phyloP scores from a whole-genome alignment of 805 yeast species.

The Zygosaccharomyces gambellarensis region DNA sequence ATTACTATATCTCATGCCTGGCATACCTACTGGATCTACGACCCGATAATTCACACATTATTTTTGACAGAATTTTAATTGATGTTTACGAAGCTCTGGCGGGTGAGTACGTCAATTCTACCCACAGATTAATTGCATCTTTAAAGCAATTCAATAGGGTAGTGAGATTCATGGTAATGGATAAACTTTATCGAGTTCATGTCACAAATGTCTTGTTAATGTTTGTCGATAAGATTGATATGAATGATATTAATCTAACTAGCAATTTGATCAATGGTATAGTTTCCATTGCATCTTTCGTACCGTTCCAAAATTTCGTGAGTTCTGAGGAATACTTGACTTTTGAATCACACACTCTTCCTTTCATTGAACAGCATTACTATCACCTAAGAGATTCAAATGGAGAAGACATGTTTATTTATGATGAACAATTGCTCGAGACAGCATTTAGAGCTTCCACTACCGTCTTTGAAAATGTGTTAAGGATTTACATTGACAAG shows the following conservation, averaged over 20 bases:
- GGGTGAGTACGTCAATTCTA: conserved; percentile 59
- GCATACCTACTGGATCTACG: conserved; percentile 60
- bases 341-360: conserved; percentile 40
- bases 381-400: conserved; percentile 40
- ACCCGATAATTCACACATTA: conserved; percentile 40
- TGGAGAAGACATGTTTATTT: conserved; percentile 31
- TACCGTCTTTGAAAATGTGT: conserved; percentile 57
- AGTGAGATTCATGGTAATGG: conserved; percentile 59
- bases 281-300: conserved; percentile 62
- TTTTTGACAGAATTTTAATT: conserved; percentile 50
- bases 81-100: conserved; percentile 76
- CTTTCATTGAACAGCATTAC: conserved; percentile 63
- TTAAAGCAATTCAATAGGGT: conserved; percentile 61
- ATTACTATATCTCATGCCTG: conserved; percentile 54
- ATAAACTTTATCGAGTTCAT: conserved; percentile 69
- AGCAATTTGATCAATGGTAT: conserved; percentile 62
- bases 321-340: conserved; percentile 38
- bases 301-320: conserved; percentile 63
- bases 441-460: conserved; percentile 70
- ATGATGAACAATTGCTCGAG: conserved; percentile 44
- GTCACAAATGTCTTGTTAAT: conserved; percentile 66
- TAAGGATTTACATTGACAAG: conserved; percentile 52
- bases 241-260: conserved; percentile 77
- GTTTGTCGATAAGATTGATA: conserved; percentile 76
- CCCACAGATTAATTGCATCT: conserved; percentile 75